phyloP scores from a whole-genome alignment of 2,329 filamentous ascomycete genomes.

The Claviceps africana region DNA sequence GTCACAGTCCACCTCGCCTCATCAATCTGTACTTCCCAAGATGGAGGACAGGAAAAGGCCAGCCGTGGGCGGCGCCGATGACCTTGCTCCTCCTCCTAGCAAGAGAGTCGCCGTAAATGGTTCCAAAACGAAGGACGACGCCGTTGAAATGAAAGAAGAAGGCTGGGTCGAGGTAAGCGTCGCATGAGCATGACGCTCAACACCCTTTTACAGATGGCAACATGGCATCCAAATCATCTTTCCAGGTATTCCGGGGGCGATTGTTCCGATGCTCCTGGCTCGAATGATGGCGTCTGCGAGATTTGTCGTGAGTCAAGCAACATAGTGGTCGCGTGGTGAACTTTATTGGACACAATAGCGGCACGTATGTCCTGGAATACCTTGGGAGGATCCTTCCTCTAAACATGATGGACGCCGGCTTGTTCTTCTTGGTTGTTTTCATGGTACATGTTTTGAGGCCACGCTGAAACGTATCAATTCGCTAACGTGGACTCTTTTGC shows the following conservation, averaged over 20 bases:
- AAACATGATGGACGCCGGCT: not conserved
- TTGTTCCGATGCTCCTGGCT: not conserved
- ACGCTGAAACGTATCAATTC: not conserved
- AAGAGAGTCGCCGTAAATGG: constrained; percentile 91
- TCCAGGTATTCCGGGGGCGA: constrained; percentile 1
- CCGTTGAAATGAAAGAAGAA: constrained; percentile 43
- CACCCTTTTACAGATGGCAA: constrained; percentile 6
- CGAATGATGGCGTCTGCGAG: constrained; percentile 1
- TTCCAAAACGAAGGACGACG: constrained; percentile 41
- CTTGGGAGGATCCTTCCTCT: not conserved
- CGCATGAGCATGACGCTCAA: constrained; percentile 18
- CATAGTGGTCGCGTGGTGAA: constrained; percentile 1
- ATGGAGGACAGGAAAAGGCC: constrained; percentile 99
- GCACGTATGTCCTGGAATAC: not conserved
- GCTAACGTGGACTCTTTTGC: not conserved
- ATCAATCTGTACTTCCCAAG: constrained; percentile 74
- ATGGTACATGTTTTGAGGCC: not conserved
- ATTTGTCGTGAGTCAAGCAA: not conserved
- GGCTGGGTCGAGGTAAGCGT: constrained; percentile 53
- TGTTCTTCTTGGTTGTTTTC: not conserved
- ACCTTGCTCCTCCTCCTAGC: constrained; percentile 72
- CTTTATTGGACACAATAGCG: not conserved
- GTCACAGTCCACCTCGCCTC: constrained; percentile 52
- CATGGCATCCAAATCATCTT: constrained; percentile 2
- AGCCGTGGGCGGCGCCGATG: constrained; percentile 64